Evolutionary conservation across 306 rosid genomes (phyloP), one percentile per base, ranked within the genome.

Genomic region (Crataegus laevigata): DNA sequence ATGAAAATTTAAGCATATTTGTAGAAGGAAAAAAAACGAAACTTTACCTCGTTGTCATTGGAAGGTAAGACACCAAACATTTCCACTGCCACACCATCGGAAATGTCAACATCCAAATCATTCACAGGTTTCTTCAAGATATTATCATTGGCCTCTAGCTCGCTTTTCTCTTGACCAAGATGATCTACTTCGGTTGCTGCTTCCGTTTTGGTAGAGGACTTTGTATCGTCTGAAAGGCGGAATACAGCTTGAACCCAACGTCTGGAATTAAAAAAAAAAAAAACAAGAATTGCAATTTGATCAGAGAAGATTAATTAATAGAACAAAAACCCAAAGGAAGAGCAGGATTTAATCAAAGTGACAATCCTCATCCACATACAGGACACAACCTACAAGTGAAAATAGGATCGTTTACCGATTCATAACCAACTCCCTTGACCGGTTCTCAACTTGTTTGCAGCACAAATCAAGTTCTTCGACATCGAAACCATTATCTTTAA

Each of bases 201-300:
- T 80, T 84, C 89, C 22, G 68, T 30, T 71, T 71, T 40, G 13
- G 85, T 70, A 80, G 85, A 79, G 71, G 81, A 66, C 68, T 78
- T 52, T 34, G 78, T 75, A 77, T 75, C 68, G 66, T 84, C 91
- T 77, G 92, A 85, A 80, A 72, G 75, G 34, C 58, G 75, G 84
- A 90, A 91, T 68, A 89, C 93, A 25, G 97, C 98, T 87, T 91
- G 98, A 66, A 91, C 86, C 98, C 98, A 94, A 66, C 97, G 97
- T 79, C 97, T 87, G 76, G 42, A 75, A 74, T 76, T n/a, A n/a
- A n/a, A n/a, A n/a, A n/a, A n/a, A n/a, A 75, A 73, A 75, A 79
- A 60, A 68, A 79, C 5, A 85, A 62, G 15, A 71, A 69, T 5
- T 47, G 45, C 28, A 67, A 38, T 21, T 60, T 59, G 36, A 57